Evolutionary conservation across 768 basidiomycete species (phyloP), one percentile per base, ranked within the genome.

Genomic region (Mrakia hoshinonis): DNA sequence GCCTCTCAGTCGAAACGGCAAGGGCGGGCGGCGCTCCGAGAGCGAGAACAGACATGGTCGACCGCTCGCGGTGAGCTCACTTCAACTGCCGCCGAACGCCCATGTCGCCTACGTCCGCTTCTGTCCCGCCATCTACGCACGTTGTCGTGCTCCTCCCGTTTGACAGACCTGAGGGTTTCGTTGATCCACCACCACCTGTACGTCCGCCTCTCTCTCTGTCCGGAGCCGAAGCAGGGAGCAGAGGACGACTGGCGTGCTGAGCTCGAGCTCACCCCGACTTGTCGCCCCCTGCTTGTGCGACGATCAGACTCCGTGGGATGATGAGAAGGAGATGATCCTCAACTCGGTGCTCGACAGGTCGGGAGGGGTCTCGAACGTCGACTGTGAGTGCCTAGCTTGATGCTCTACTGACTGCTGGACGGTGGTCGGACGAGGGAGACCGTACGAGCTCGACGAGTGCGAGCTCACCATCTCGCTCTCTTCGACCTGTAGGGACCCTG

Each of bases 281-380:
- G 12, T 13, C 55, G 49, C 34, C 55, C 4, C 55, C 3, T 60
- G 9, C 34, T 12, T 34, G 12, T 4, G 13, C 20, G 31, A 5
- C 11, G 10, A 24, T 4, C n/a, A 61, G 58, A 61, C 62, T 12
- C 13, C 24, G 2, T 66, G 64, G 64, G 64, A 66, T n/a, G 2
- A 10, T 3, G 64, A 66, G 20, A 66, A 66, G 47, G 48, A 48
- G 10, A n/a, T 26, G 15, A 66, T 66, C 31, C 48, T 66, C 48
- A 51, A 66, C 15, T 49, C 64, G 0, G 64, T 66, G 3, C 24
- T 66, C 13, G 64, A 66, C 1, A 24, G 47, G 26, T 29, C 62
- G 0, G 62, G 48, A 36, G 64, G 48, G 24, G 64, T 47, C 5
- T 26, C 43, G 20, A 48, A 66, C 48, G 64, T 66, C 13, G 64